Conservation (phyloP, 208 protist genomes). For the Crithidia brevicula region DNA sequence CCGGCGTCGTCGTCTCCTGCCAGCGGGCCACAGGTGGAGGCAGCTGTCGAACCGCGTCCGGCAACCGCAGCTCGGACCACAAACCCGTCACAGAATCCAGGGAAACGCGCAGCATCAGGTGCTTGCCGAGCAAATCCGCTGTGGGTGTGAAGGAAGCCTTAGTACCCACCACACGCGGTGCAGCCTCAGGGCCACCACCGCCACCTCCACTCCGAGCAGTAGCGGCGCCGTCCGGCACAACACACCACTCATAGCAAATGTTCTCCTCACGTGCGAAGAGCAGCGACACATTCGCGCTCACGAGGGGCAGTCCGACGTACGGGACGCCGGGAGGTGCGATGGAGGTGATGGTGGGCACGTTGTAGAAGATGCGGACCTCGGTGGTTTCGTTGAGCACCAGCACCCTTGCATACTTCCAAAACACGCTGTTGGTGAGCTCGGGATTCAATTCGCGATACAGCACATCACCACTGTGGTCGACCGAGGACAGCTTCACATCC, state of each 20-base stretch:
- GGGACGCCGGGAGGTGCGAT: constrained; percentile 54
- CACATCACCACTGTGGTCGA: background rate
- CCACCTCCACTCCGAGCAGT: background rate
- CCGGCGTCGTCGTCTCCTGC: constrained; percentile 41
- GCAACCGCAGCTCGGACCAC: constrained; percentile 71
- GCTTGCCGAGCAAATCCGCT: constrained; percentile 50
- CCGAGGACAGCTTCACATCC: background rate
- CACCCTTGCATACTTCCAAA: constrained; percentile 57
- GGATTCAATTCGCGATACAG: constrained; percentile 51
- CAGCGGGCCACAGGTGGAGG: constrained; percentile 65
- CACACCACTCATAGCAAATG: constrained; percentile 79
- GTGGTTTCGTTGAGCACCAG: constrained; percentile 49
- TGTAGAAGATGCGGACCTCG: constrained; percentile 62
- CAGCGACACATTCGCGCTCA: constrained; percentile 63
- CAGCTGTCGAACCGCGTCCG: constrained; percentile 40
- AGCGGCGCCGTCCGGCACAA: constrained; percentile 12
- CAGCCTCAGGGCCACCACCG: too few species aligned
- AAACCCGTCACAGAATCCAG: constrained; percentile 43
- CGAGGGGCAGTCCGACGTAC: constrained; percentile 75
- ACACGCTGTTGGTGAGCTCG: constrained; percentile 52
- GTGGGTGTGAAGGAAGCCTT: constrained; percentile 58
- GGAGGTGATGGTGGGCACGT: constrained; percentile 78
- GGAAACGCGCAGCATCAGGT: constrained; percentile 63
- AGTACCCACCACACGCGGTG: constrained; percentile 42
- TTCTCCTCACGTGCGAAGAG: constrained; percentile 50